phyloP scores from a whole-genome alignment of 2,329 filamentous ascomycete genomes.

The Beauveria sp. region DNA sequence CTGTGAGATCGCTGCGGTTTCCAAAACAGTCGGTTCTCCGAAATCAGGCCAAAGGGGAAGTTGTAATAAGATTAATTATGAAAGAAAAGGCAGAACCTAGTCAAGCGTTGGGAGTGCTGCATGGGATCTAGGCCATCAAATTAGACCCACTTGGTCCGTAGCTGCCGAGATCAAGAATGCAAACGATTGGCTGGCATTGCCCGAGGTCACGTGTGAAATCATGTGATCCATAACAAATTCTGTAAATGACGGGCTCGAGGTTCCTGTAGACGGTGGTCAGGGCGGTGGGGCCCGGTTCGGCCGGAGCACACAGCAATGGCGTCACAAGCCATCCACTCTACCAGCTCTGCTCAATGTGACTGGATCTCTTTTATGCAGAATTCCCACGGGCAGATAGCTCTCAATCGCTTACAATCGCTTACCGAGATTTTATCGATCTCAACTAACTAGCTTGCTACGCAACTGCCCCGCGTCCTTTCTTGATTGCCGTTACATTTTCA shows the following conservation, averaged over 20 bases:
- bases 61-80: neutral
- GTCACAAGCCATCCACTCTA: slow-evolving; percentile 4
- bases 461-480: no score
- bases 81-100: slow-evolving; percentile 1
- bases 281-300: neutral
- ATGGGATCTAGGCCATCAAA: slow-evolving; percentile 11
- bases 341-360: neutral
- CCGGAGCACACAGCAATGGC: neutral
- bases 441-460: no score
- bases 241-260: no score
- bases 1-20: neutral
- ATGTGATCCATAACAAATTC: neutral
- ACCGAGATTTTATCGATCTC: neutral
- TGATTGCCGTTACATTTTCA: neutral
- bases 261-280: no score
- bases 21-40: no score
- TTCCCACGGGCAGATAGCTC: neutral
- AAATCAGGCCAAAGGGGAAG: neutral
- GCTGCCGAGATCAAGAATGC: slow-evolving; percentile 9
- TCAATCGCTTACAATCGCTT: neutral
- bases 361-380: neutral
- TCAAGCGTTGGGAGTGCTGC: neutral
- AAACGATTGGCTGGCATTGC: neutral
- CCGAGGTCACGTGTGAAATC: neutral
- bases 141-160: slow-evolving; percentile 9